Evolutionary conservation across 2,329 filamentous ascomycete species (phyloP), one percentile per base, ranked within the genome.

Genomic region (Fusarium hainanense): DNA sequence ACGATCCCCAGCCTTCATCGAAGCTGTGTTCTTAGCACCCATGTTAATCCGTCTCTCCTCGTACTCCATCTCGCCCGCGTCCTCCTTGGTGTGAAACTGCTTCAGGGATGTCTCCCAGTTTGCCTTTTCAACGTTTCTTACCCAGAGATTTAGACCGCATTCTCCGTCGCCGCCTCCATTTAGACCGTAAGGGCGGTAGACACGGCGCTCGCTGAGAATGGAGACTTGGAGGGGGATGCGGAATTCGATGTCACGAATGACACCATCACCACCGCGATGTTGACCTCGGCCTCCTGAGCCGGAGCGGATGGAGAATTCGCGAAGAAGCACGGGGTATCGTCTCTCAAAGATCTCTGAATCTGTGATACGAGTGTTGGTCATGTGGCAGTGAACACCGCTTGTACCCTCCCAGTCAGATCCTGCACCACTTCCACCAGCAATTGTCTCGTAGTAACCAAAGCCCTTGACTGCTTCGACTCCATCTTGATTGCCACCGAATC

Each of bases 111-210:
- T 78, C 78, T 85, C 83, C 77, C 83, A 84, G 73, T 83, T 83
- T 2, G 81, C 81, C 78, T 88, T 89, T 70, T 85, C 82, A 55
- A 95, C 90, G 65, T 88, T 90, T 10, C 93, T 85, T 32, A 97
- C 90, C 95, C 95, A 98, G 47, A 97, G 83, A 73, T 98, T 98
- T 66, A 94, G 82, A 0, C 95, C 95, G 52, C 92, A 91, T 72
- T 88, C 81, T 0, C 89, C 95, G 66, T 95, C 91, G 59, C 90
- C 90, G 6, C 95, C 95, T 1, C 95, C 95, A 23, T 89, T 90
- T 63, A 98, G 85, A 0, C 95, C 94, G 71, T 81, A 80, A 1
- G 82, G 93, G 47, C 87, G 87, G 72, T 93, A 92, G 0, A 94
- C 92, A n/a, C 93, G 83, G 14, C 93, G 79, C 79, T 96, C 93